These are phyloP conservation scores for Grosmannia serpens DNA, from an alignment of 2,329 filamentous ascomycete species.

Conservation along the genomic window DNA sequence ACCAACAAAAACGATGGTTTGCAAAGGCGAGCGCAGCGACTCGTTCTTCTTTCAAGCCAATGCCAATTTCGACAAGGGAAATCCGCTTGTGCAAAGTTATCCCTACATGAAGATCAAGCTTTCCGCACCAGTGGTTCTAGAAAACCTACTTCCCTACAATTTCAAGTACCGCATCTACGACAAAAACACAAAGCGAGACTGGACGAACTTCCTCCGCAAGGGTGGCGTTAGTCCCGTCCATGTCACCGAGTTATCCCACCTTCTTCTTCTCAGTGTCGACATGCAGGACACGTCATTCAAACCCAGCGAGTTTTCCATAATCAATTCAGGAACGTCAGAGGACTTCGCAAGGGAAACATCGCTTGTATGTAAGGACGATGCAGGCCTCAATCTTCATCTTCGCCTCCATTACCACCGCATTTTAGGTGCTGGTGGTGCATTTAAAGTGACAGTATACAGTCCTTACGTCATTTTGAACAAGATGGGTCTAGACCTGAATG, in stretches of 20 bases:
- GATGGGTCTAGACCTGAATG: slow-evolving; percentile 77
- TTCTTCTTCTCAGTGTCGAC: slow-evolving; percentile 84
- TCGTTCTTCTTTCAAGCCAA: slow-evolving; percentile 97
- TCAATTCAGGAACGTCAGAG: slow-evolving; percentile 78
- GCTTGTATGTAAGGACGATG: slow-evolving; percentile 72
- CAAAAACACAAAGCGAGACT: slow-evolving; percentile 96
- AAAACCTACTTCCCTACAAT: slow-evolving; percentile 91
- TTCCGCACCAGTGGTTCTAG: slow-evolving; percentile 83
- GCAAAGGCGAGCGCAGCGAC: slow-evolving; percentile 74
- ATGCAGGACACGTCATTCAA: slow-evolving; percentile 96
- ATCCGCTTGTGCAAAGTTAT: slow-evolving; percentile 72
- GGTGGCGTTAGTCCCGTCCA: slow-evolving; percentile 95
- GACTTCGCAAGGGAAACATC: slow-evolving; percentile 79
- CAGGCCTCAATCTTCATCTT: slow-evolving; percentile 66
- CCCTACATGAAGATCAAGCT: slow-evolving; percentile 91
- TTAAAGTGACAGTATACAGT: slow-evolving; percentile 90
- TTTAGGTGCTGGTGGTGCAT: slow-evolving; percentile 86
- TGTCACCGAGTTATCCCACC: slow-evolving; percentile 88
- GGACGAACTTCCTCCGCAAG: slow-evolving; percentile 95
- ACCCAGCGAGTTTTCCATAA: slow-evolving; percentile 90
- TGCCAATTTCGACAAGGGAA: slow-evolving; percentile 70
- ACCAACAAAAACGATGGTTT: slow-evolving; percentile 78
- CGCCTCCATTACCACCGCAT: slow-evolving; percentile 85
- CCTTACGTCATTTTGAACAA: slow-evolving; percentile 94
- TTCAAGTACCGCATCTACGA: slow-evolving; percentile 99